Conservation (phyloP, 2,329 filamentous ascomycete species). For the Aspergillaceae sp. region DNA sequence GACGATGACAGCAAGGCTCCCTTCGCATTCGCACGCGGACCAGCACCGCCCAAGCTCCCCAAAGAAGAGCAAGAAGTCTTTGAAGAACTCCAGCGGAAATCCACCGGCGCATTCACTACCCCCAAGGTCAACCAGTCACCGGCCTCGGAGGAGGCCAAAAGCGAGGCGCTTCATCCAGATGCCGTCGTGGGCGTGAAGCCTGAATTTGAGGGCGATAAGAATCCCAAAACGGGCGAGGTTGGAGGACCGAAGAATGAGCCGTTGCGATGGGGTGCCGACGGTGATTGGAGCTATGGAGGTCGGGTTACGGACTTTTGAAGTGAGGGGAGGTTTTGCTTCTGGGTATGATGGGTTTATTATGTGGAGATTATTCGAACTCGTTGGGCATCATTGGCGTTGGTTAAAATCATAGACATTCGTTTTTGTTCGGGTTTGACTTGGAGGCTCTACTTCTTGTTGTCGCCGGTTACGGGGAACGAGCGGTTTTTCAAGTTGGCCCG, state of each 20-base stretch:
- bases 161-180: conserved; percentile 61
- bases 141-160: conserved; percentile 41
- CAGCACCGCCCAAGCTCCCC: conserved; percentile 76
- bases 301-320: conserved; percentile 78
- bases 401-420: too few species aligned
- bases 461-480: too few species aligned
- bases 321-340: too few species aligned
- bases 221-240: conserved; percentile 90
- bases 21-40: conserved; percentile 37
- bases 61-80: conserved; percentile 84
- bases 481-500: too few species aligned
- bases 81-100: conserved; percentile 72
- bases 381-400: too few species aligned
- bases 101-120: conserved; percentile 67
- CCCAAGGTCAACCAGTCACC: conserved; percentile 48
- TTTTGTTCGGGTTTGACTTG: too few species aligned
- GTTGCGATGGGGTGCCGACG: conserved; percentile 67
- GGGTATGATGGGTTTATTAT: too few species aligned
- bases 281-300: conserved; percentile 91
- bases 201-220: conserved; percentile 86
- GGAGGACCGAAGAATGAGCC: conserved; percentile 98
- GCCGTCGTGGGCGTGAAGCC: conserved; percentile 69
- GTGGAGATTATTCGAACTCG: too few species aligned
- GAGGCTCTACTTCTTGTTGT: too few species aligned
- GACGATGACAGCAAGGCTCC: conserved; percentile 22